Conservation (phyloP, 441 rosid species). For the Codiaeum variegatum region DNA sequence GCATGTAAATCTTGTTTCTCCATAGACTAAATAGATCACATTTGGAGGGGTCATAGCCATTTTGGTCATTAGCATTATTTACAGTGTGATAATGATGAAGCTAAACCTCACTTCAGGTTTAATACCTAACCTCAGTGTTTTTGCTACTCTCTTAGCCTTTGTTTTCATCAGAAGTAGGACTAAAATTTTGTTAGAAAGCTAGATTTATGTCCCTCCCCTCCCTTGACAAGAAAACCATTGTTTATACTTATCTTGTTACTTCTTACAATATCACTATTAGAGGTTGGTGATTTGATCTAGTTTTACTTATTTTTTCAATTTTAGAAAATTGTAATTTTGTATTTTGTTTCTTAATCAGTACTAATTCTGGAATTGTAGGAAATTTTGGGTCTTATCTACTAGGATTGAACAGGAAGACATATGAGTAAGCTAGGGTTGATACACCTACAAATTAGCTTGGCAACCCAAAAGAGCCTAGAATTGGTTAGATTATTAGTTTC, state of each 20-base stretch:
- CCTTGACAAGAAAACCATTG: constrained; percentile 83
- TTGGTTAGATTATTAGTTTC: constrained; percentile 89
- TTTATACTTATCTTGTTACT: constrained; percentile 90
- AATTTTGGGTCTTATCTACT: constrained; percentile 89
- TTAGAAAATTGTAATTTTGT: background rate
- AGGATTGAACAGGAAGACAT: constrained; percentile 72
- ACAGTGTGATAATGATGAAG: constrained; percentile 81
- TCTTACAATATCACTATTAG: constrained; percentile 84
- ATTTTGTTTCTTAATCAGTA: background rate
- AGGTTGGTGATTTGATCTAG: constrained; percentile 34
- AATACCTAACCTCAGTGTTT: constrained; percentile 89
- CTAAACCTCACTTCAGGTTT: constrained; percentile 89
- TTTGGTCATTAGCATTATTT: constrained; percentile 57
- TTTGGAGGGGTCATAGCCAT: constrained; percentile 65
- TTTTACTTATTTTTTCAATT: background rate
- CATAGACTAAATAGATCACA: constrained; percentile 84
- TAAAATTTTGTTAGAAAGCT: constrained; percentile 56
- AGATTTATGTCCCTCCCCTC: constrained; percentile 65
- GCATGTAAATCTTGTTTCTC: too few species aligned
- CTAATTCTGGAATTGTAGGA: constrained; percentile 41
- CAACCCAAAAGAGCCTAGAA: constrained; percentile 73
- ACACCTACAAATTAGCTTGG: constrained; percentile 57
- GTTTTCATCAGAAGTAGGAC: constrained; percentile 76
- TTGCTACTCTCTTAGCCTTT: constrained; percentile 79
- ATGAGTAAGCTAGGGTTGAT: constrained; percentile 55